Percentiles rank a stretch among this genome's conserved stretches.
These are phyloP conservation scores for Furculomyces boomerangus DNA, from an alignment of 371 early-diverging fungal species.

Conservation along the genomic window DNA sequence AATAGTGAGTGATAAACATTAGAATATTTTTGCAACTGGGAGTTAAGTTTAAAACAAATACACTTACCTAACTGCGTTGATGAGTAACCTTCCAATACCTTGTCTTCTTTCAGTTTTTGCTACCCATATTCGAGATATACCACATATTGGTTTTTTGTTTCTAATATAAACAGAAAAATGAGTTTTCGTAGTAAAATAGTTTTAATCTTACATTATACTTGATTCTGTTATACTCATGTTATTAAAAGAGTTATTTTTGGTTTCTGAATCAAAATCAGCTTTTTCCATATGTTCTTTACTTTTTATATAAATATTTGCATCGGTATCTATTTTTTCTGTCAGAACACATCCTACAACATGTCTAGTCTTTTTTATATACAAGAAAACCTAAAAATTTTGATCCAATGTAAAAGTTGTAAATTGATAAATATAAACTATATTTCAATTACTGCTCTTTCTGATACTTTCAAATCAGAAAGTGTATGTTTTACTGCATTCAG, in stretches of 20 bases:
- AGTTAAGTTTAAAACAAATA: neutral
- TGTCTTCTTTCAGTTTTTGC: neutral
- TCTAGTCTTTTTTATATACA: neutral
- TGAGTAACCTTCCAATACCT: neutral
- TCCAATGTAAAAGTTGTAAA: neutral
- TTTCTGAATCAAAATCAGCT: no score
- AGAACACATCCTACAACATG: neutral
- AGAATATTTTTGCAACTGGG: neutral
- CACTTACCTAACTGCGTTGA: neutral
- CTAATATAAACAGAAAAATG: no score
- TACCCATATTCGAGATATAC: neutral
- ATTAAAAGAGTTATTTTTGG: no score
- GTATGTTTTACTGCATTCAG: neutral
- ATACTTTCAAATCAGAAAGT: neutral
- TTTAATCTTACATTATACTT: no score
- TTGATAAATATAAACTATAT: neutral
- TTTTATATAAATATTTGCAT: neutral
- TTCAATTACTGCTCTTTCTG: neutral
- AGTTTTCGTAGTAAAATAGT: no score
- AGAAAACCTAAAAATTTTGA: neutral
- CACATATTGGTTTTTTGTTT: neutral
- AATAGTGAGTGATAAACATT: neutral
- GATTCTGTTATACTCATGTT: no score
- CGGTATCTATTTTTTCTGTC: neutral
- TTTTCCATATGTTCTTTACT: neutral